Evolutionary conservation across 192 early-diverging fungal species (phyloP), one percentile per base, ranked within the genome.

Genomic region (Umbelopsis sp.): DNA sequence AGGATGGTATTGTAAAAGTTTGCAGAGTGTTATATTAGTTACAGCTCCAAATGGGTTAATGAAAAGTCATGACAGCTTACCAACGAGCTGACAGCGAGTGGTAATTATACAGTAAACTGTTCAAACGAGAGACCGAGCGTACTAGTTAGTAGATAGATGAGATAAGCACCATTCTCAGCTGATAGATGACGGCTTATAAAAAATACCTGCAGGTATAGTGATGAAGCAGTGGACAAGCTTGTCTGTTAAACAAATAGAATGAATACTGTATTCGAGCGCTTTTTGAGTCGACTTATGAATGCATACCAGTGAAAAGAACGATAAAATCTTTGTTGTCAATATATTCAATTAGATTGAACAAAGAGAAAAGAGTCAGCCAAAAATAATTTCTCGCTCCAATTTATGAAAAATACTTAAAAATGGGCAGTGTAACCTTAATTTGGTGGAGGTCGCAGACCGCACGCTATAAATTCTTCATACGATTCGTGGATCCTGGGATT

Each of bases 21-120:
- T 52, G 50, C 47, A 52, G 50, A 52, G 50, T 52, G n/a, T 52
- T 52, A 52, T 49, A 52, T 52, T 52, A 21, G 50, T 52, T 52
- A 21, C 50, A 52, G 50, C 50, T 52, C 50, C 12, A 52, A 21
- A 52, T 52, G 50, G 50, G 50, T 52, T 52, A 21, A 52, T 21
- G n/a, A 52, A 14, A 49, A 49, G 47, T 49, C 47, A 49, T 49
- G 47, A 49, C 47, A 49, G 47, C 47, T 49, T 49, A 49, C 47
- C 47, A 49, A 49, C 47, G 47, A 49, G 47, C 47, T 49, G 47
- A 49, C 47, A 49, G 47, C 47, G 47, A 49, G 47, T 49, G 47
- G 47, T 49, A 49, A 49, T 49, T 49, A 49, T 49, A 49, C 47
- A 49, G 47, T 49, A 49, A 49, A 49, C 5, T 49, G 47, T 49